phyloP scores from a whole-genome alignment of 768 basidiomycete genomes.

The Termitomyces sp. region DNA sequence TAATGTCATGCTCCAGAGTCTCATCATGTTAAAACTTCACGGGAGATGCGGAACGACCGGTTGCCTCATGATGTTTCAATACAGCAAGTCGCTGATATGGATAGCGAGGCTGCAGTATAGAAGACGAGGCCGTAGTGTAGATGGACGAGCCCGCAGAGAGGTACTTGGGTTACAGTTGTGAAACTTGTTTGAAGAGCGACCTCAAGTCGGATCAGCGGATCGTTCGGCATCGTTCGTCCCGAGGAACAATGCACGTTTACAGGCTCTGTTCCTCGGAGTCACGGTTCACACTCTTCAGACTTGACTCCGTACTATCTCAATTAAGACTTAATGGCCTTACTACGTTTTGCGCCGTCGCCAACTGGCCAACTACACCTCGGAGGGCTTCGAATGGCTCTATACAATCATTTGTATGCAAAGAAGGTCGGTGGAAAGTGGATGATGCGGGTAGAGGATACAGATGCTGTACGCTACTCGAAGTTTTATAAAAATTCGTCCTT shows the following conservation, averaged over 20 bases:
- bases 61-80: too few relatives aligned
- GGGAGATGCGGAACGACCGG: too few relatives aligned
- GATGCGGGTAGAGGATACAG: slow-evolving; percentile 92
- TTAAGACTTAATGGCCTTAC: slow-evolving; percentile 40
- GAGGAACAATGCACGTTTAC: not conserved
- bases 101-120: not conserved
- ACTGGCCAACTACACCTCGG: slow-evolving; percentile 94
- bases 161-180: too few relatives aligned
- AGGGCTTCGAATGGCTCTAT: slow-evolving; percentile 89
- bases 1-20: too few relatives aligned
- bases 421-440: slow-evolving; percentile 87
- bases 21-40: too few relatives aligned
- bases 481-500: not conserved
- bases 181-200: too few relatives aligned
- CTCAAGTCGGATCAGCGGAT: not conserved
- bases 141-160: too few relatives aligned
- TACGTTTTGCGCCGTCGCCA: slow-evolving; percentile 96
- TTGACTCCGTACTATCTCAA: not conserved
- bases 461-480: slow-evolving; percentile 50
- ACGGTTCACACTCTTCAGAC: not conserved
- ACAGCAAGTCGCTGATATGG: too few relatives aligned
- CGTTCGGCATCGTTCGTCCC: not conserved
- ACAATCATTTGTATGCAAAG: slow-evolving; percentile 83
- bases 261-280: not conserved
- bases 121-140: not conserved